Percentiles rank a stretch among this genome's conserved stretches.
Conservation (phyloP, 106 monocot genomes). For the Apostasia ramifera region DNA sequence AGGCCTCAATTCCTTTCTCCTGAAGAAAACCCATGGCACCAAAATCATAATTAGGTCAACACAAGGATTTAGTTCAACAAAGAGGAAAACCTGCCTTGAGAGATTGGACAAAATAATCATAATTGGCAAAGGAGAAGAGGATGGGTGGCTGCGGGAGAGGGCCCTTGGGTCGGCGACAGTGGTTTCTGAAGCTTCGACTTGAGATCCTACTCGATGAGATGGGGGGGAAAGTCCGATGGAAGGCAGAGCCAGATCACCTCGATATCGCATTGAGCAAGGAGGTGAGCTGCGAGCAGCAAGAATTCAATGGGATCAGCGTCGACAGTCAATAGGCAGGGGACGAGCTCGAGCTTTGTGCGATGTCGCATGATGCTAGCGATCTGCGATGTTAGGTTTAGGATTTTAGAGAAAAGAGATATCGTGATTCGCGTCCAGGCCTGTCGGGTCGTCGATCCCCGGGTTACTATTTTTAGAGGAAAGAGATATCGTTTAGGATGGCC, state of each 20-base stretch:
- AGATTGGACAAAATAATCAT: constrained; percentile 37
- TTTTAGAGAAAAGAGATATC: too few relatives aligned
- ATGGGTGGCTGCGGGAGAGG: constrained; percentile 62
- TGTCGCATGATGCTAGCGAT: constrained; percentile 23
- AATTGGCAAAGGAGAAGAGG: constrained; percentile 56
- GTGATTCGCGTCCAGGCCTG: too few relatives aligned
- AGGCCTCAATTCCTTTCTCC: constrained; percentile 51
- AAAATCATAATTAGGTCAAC: neutral
- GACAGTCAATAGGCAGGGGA: too few relatives aligned
- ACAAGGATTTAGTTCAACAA: neutral
- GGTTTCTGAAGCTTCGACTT: constrained; percentile 32
- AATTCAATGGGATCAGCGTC: too few relatives aligned
- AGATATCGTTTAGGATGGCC: too few relatives aligned
- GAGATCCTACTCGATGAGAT: constrained; percentile 79
- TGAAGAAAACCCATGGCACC: constrained; percentile 3
- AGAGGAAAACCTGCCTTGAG: constrained; percentile 32
- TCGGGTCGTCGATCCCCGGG: too few relatives aligned
- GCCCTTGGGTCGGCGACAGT: constrained; percentile 32
- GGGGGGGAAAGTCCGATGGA: constrained; percentile 42
- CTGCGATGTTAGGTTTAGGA: too few relatives aligned
- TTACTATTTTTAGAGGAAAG: too few relatives aligned
- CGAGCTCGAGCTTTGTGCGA: constrained; percentile 47
- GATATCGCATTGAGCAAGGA: constrained; percentile 27
- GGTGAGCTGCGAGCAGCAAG: neutral
- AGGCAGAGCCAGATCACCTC: constrained; percentile 66